Evolutionary conservation across 768 basidiomycete species (phyloP).

Genomic region (Lenzites betulinus): DNA sequence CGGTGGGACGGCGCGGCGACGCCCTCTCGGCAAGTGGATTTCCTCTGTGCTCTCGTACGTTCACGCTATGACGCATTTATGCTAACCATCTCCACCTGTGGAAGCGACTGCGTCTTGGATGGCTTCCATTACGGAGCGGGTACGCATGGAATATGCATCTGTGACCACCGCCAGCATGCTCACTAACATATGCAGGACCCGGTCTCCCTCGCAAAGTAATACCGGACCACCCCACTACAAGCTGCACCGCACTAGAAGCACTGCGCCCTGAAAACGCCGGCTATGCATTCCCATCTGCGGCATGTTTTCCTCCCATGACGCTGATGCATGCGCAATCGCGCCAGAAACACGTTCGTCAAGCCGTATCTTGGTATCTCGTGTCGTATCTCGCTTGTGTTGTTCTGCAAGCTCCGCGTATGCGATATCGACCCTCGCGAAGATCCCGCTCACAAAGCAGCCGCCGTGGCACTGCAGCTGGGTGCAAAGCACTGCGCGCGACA

Average conservation of each 20-base stretch:
- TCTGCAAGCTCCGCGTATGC: background rate
- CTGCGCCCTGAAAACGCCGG: background rate
- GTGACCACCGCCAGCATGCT: background rate
- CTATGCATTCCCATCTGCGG: background rate
- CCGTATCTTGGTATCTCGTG: background rate
- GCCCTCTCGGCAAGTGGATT: background rate
- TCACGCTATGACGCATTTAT: background rate
- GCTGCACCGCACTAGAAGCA: background rate
- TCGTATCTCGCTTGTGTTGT: background rate
- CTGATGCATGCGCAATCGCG: background rate
- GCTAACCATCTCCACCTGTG: background rate
- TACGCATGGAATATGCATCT: background rate
- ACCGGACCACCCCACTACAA: background rate
- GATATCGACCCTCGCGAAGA: slow-evolving; percentile 1
- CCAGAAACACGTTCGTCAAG: slow-evolving; percentile 3
- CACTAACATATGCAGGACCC: background rate
- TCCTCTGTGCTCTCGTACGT: background rate
- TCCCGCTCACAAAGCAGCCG: slow-evolving; percentile 2
- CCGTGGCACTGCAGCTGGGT: background rate
- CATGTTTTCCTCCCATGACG: background rate
- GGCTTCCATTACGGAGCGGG: background rate
- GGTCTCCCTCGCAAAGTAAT: background rate
- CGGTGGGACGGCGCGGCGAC: background rate
- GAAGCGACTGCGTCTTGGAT: background rate
- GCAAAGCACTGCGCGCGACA: background rate